Conservation (phyloP, 2,329 filamentous ascomycete species). For the Verticillium tricorpus region DNA sequence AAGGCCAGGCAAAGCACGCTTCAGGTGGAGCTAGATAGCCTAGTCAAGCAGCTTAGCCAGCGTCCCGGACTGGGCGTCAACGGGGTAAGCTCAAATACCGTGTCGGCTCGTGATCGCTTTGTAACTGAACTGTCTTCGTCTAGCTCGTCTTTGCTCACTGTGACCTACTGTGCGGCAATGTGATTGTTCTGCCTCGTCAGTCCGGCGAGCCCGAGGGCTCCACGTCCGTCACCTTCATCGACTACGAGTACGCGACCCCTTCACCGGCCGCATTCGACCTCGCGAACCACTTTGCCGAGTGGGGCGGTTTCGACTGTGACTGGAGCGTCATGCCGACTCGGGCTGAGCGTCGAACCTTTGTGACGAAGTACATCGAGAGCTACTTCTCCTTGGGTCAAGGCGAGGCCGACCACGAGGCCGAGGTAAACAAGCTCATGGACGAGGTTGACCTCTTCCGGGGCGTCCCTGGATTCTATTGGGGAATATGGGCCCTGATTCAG, state of each 20-base stretch:
- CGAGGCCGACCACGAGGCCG: constrained; percentile 49
- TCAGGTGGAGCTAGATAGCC: constrained; percentile 67
- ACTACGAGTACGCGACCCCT: constrained; percentile 96
- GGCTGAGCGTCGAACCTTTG: constrained; percentile 72
- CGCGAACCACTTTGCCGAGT: constrained; percentile 97
- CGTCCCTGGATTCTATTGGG: constrained; percentile 86
- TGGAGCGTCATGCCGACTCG: constrained; percentile 76
- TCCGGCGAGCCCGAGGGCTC: constrained; percentile 16
- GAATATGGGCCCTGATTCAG: constrained; percentile 94
- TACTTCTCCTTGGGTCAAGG: constrained; percentile 54
- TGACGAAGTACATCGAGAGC: constrained; percentile 74
- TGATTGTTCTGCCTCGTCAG: constrained; percentile 67
- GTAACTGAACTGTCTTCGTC: constrained; percentile 5
- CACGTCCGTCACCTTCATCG: constrained; percentile 74
- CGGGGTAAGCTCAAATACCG: constrained; percentile 51
- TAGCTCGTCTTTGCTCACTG: constrained; percentile 91
- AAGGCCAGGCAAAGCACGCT: constrained; percentile 61
- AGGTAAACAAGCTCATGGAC: constrained; percentile 63
- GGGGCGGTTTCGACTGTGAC: constrained; percentile 96
- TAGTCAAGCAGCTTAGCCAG: constrained; percentile 69
- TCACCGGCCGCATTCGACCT: constrained; percentile 95
- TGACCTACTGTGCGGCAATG: constrained; percentile 92
- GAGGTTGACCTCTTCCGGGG: constrained; percentile 88
- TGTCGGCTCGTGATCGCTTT: neutral
- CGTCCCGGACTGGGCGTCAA: constrained; percentile 71